These are phyloP conservation scores for Penicillium sp. DNA, from an alignment of 2,329 filamentous ascomycete genomes.

Conservation along the genomic window DNA sequence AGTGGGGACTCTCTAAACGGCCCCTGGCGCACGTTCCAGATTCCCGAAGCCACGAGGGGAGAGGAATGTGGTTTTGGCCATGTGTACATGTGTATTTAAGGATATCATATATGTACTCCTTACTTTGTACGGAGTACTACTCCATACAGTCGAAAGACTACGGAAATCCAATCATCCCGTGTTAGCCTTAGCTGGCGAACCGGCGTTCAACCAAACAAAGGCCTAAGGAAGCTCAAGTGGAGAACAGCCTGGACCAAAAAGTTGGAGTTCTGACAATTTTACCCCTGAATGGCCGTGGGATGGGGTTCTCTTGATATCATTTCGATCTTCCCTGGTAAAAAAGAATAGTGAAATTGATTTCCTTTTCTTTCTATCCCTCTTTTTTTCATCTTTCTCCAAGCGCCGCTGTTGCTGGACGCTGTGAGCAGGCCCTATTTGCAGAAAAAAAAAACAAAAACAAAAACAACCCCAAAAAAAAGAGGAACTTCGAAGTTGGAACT, in stretches of 20 bases:
- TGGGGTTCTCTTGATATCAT: not conserved
- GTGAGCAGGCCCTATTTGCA: conserved; percentile 35
- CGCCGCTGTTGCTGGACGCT: conserved; percentile 37
- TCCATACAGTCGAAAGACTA: too few relatives aligned
- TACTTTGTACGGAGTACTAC: too few relatives aligned
- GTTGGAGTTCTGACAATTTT: conserved; percentile 5
- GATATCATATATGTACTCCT: too few relatives aligned
- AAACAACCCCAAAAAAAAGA: conserved; percentile 9
- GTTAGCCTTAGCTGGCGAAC: conserved; percentile 16
- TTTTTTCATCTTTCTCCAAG: conserved; percentile 26
- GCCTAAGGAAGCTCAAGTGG: conserved; percentile 17
- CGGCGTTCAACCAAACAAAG: conserved; percentile 9
- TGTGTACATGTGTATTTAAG: too few relatives aligned
- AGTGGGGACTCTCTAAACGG: too few relatives aligned
- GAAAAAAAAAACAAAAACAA: conserved; percentile 7
- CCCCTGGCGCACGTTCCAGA: too few relatives aligned
- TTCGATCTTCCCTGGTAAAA: not conserved
- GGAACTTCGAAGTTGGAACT: conserved; percentile 1
- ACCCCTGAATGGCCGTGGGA: conserved; percentile 19
- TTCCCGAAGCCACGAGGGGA: too few relatives aligned
- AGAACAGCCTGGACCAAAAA: conserved; percentile 9
- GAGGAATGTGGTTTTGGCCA: too few relatives aligned
- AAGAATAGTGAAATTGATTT: not conserved
- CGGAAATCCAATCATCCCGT: conserved; percentile 1
- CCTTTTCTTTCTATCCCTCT: conserved; percentile 11